phyloP scores from a whole-genome alignment of 2,329 filamentous ascomycete genomes.

The Cladosporium austrohemisphaericum region DNA sequence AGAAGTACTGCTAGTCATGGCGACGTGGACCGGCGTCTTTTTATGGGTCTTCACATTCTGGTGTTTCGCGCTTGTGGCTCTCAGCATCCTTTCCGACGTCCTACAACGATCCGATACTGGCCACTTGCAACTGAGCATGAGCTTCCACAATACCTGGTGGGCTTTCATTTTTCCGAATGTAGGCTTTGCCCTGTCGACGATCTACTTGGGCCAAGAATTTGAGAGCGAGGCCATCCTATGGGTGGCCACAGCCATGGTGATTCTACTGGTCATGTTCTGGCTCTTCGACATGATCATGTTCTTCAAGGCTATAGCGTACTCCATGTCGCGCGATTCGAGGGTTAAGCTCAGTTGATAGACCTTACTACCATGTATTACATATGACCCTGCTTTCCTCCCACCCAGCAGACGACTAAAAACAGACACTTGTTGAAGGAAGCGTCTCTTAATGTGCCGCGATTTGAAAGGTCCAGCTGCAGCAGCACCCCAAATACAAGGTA shows the following conservation, averaged over 20 bases:
- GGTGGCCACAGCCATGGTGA: slow-evolving; percentile 54
- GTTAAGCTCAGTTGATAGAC: slow-evolving; percentile 11
- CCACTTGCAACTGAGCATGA: slow-evolving; percentile 18
- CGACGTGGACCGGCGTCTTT: slow-evolving; percentile 38
- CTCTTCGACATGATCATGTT: slow-evolving; percentile 50
- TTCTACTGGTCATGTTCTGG: slow-evolving; percentile 55
- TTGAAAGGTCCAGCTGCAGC: too few relatives aligned
- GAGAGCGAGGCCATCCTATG: slow-evolving; percentile 51
- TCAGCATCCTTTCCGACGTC: slow-evolving; percentile 20
- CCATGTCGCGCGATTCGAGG: not conserved
- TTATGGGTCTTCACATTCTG: slow-evolving; percentile 50
- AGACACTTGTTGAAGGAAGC: too few relatives aligned
- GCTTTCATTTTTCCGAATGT: slow-evolving; percentile 65
- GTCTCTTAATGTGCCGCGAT: too few relatives aligned
- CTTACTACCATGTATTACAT: too few relatives aligned
- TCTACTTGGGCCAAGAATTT: slow-evolving; percentile 51
- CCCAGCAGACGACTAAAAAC: too few relatives aligned
- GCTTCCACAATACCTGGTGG: slow-evolving; percentile 52
- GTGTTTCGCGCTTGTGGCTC: slow-evolving; percentile 35
- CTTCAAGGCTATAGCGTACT: slow-evolving; percentile 50
- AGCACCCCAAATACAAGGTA: too few relatives aligned
- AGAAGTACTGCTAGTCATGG: slow-evolving; percentile 23
- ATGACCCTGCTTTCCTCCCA: too few relatives aligned
- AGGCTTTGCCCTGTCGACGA: slow-evolving; percentile 58
- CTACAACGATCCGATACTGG: slow-evolving; percentile 2